Evolutionary conservation across 2,329 filamentous ascomycete species (phyloP), one percentile per base, ranked within the genome.

Genomic region (Gliomastix tumulicola): DNA sequence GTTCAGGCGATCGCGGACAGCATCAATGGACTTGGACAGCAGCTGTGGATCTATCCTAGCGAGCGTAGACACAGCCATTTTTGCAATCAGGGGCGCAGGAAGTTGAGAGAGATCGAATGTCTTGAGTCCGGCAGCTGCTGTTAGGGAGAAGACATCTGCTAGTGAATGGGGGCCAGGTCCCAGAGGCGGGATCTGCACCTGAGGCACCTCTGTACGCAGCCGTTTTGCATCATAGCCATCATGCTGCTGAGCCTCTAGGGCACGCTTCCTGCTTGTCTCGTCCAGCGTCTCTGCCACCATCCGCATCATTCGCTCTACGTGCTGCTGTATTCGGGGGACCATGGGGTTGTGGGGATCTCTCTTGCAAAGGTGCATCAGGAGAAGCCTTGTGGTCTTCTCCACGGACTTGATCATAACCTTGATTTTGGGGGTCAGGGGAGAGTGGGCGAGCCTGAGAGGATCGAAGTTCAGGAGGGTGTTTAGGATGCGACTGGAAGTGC

Each of bases 341-440:
- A 88, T 69, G 1, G 86, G 80, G 47, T 88, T 84, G 38, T 85
- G 84, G 3, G 86, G 85, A 48, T 92, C 88, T 51, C 89, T 88
- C 64, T 90, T 90, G 47, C 84, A 69, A 36, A 95, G 68, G 59
- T 96, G 89, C 36, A 89, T 74, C 27, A 97, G 70, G 32, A 98
- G 66, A 47, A 88, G 79, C 49, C 88, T 78, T 4, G 85, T 85
- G 18, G 92, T 98, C 55, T 94, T 88, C 59, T 96, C 90, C 79
- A 98, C 92, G 6, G 90, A 97, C 60, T 82, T 88, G 42, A 94
- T 74, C 49, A 90, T 78, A 41, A 98, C 83, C 49, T 84, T 88
- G 34, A 77, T 75, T 53, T 81, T 87, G 4, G 87, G 75, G 1
- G 84, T 90, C 67, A 94, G 76, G 4, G 84, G 81, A 3, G 79